Evolutionary conservation across 352 stramenopile genomes (phyloP), one percentile per base, ranked within the genome.

Genomic region (Phytophthora multivora): DNA sequence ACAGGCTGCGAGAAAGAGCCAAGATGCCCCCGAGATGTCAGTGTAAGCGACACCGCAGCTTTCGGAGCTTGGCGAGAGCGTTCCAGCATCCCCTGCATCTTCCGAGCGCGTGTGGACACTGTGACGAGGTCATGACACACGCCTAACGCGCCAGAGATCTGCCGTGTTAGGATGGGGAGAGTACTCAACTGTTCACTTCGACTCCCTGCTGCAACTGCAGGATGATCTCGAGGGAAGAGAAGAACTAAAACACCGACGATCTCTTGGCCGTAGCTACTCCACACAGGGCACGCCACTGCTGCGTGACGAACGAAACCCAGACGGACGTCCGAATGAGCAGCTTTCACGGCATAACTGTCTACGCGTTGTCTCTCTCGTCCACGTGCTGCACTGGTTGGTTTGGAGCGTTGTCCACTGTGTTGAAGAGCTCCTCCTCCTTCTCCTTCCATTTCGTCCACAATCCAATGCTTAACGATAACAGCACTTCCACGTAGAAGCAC

Each of bases 121-220:
- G 62, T 73, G 8, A 57, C 59, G 4, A 93, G 43, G 50, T 93
- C 83, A 15, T 75, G 68, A 43, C 83, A 93, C 1, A 93, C 83
- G n/a, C 83, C 79, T 28, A 93, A 59, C 0, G 81, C 83, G 0
- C 83, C 82, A 0, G 83, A 81, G 59, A 93, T 93, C 57, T 93
- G 81, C 1, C 77, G 71, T 16, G 69, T 86, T 4, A 90, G 30
- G 40, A 89, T 80, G 16, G 81, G 81, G 7, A 90, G 57, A 16
- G 86, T 89, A 10, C 69, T 70, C 10, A 90, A 63, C 36, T 89
- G 79, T 38, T 77, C 68, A 30, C 63, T 73, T 25, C 54, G 63
- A 48, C 11, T 38, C 13, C 63, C 63, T 1, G 38, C 63, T 5
- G 54, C 54, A 7, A 77, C 59, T 3, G 64, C 63, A 8, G 66